Evolutionary conservation across 2,329 filamentous ascomycete genomes (phyloP).

Genomic region (Penicillium sp.): DNA sequence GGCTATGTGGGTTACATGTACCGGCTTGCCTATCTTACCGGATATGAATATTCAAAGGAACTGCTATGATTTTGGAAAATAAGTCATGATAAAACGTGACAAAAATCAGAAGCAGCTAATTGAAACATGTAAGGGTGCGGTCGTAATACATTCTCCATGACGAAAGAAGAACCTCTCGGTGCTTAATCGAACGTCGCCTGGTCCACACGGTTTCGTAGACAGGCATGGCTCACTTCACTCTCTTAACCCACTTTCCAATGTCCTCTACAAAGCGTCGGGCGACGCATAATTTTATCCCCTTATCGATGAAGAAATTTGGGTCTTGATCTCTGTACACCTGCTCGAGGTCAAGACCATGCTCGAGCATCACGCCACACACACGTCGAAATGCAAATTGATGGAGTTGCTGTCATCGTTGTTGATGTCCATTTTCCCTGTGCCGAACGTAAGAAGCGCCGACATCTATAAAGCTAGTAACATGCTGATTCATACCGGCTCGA

Average conservation of each 20-base stretch:
- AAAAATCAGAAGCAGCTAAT: neutral
- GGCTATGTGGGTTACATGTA: too few relatives aligned
- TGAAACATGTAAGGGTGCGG: neutral
- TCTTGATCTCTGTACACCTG: neutral
- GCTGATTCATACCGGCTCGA: conserved; percentile 1
- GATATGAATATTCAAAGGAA: too few relatives aligned
- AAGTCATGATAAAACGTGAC: neutral
- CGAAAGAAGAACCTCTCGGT: neutral
- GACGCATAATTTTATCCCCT: neutral
- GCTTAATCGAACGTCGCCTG: neutral
- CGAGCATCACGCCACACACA: neutral
- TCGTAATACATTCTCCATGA: neutral
- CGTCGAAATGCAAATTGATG: conserved; percentile 1
- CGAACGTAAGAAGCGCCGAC: neutral
- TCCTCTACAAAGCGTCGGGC: neutral
- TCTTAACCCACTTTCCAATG: neutral
- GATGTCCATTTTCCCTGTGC: conserved; percentile 1
- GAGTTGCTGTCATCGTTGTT: conserved; percentile 1
- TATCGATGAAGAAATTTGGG: neutral
- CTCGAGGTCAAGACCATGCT: neutral
- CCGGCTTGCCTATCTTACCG: too few relatives aligned
- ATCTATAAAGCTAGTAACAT: neutral
- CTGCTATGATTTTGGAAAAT: too few relatives aligned
- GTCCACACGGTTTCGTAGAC: neutral
- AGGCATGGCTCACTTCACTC: neutral